Percentiles rank a stretch among this genome's conserved stretches.
Evolutionary conservation across 1,139 yeast genomes (phyloP).

Genomic region (Magnusiomyces suaveolens): DNA sequence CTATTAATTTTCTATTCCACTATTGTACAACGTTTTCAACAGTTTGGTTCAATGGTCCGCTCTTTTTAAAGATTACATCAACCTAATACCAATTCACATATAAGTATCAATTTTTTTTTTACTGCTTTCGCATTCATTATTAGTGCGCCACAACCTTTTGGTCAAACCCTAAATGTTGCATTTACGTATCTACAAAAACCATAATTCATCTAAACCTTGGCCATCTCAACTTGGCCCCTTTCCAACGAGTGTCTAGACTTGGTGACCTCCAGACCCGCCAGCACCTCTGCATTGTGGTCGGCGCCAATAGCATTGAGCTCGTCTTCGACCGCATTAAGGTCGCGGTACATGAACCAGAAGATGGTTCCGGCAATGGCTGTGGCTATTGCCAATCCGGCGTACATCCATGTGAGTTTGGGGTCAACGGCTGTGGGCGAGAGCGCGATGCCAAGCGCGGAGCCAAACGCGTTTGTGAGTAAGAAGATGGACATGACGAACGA

Average conservation of each 20-base stretch:
- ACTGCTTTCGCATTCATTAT: no score
- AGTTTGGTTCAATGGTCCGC: no score
- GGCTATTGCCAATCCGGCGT: conserved; percentile 51
- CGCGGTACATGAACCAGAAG: conserved; percentile 55
- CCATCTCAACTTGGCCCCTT: background rate
- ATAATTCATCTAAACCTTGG: no score
- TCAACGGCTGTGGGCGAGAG: conserved; percentile 54
- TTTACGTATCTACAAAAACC: no score
- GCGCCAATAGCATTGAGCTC: conserved; percentile 50
- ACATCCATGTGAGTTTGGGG: conserved; percentile 62
- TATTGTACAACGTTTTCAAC: no score
- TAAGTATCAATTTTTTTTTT: no score
- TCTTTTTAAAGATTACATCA: no score
- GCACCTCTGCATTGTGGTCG: conserved; percentile 26
- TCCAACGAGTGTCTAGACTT: background rate
- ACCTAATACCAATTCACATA: no score
- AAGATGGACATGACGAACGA: conserved; percentile 56
- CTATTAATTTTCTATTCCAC: no score
- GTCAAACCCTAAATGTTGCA: no score
- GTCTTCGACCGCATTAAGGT: conserved; percentile 51
- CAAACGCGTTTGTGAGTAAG: conserved; percentile 53
- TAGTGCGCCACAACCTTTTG: no score
- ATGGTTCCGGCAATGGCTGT: conserved; percentile 49
- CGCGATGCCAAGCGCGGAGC: conserved; percentile 67
- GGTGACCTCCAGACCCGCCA: conserved; percentile 17